Evolutionary conservation across 164 flowering plant genomes (phyloP).

Genomic region (Annona cherimola): DNA sequence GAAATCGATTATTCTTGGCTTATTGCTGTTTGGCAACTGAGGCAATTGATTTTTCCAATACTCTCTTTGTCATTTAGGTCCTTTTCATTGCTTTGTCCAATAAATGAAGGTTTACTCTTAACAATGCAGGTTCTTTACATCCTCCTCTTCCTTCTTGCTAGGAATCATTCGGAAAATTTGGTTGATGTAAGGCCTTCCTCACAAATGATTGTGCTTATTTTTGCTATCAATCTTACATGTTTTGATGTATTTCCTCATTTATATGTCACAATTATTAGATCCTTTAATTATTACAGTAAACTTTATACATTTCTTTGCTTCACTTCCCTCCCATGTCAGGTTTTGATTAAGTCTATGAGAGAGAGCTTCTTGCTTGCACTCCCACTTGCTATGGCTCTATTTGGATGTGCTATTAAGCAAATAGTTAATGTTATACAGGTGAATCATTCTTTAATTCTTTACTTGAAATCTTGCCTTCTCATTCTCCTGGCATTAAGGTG

Average conservation of each 20-base stretch:
- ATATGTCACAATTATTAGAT: conserved; percentile 4
- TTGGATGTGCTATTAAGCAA: conserved; percentile 87
- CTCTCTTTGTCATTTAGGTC: neutral
- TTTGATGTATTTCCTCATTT: neutral
- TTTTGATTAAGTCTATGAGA: conserved; percentile 25
- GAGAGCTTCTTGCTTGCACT: conserved; percentile 23
- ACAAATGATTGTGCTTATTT: neutral
- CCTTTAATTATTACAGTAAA: no score
- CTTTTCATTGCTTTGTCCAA: neutral
- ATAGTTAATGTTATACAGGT: conserved; percentile 78
- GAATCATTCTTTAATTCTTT: neutral
- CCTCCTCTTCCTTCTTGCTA: conserved; percentile 58
- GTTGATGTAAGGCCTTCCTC: conserved; percentile 43
- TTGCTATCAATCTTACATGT: neutral
- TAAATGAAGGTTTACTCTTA: conserved; percentile 3
- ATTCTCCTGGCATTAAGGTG: neutral
- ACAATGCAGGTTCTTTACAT: conserved; percentile 80
- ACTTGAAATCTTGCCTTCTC: neutral
- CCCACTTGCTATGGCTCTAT: conserved; percentile 33
- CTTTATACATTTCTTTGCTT: neutral
- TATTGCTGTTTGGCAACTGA: conserved; percentile 92
- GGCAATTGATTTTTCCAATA: conserved; percentile 34
- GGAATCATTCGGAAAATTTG: conserved; percentile 42
- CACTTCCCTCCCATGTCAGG: conserved; percentile 35
- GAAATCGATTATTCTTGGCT: conserved; percentile 81